Percentiles rank a stretch among this genome's conserved stretches.
Conservation (phyloP, 2,329 filamentous ascomycete genomes). For the Sarocladium strictum region DNA sequence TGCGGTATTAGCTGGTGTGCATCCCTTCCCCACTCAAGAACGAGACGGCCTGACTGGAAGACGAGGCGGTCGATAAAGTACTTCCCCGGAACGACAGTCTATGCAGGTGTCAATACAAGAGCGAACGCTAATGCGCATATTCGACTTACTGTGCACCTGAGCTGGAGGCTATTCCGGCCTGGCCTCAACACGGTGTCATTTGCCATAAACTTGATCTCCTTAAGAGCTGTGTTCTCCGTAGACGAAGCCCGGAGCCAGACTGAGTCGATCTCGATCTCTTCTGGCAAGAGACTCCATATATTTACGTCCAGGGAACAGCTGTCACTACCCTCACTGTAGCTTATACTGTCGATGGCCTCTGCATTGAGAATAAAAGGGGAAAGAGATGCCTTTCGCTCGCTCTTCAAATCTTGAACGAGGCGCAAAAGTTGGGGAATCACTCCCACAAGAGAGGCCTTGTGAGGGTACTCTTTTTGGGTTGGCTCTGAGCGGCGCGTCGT, state of each 20-base stretch:
- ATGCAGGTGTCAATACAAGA: conserved; percentile 23
- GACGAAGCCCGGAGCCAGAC: conserved; percentile 59
- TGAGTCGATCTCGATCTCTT: conserved; percentile 60
- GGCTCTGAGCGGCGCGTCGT: conserved; percentile 17
- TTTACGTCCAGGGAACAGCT: conserved; percentile 66
- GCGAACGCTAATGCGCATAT: too few relatives aligned
- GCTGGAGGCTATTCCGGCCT: conserved; percentile 38
- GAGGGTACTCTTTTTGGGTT: conserved; percentile 14
- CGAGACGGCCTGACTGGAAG: conserved; percentile 57
- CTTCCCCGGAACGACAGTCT: conserved; percentile 63
- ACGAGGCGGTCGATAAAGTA: conserved; percentile 71
- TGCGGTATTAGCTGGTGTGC: conserved; percentile 39
- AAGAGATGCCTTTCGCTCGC: conserved; percentile 63
- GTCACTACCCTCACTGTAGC: conserved; percentile 66
- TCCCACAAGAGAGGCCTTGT: conserved; percentile 37
- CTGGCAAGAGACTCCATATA: conserved; percentile 66
- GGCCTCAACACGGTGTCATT: conserved; percentile 31
- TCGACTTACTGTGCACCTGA: conserved; percentile 29
- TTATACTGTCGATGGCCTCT: conserved; percentile 60
- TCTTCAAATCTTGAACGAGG: conserved; percentile 36
- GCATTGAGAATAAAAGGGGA: conserved; percentile 68
- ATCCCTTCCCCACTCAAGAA: conserved; percentile 60
- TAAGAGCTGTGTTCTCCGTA: conserved; percentile 46
- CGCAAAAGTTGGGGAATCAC: conserved; percentile 42
- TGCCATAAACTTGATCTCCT: conserved; percentile 45